Base-by-base conservation (phyloP, 2,329 filamentous ascomycete genomes). In the Elsinoe necatrix region DNA sequence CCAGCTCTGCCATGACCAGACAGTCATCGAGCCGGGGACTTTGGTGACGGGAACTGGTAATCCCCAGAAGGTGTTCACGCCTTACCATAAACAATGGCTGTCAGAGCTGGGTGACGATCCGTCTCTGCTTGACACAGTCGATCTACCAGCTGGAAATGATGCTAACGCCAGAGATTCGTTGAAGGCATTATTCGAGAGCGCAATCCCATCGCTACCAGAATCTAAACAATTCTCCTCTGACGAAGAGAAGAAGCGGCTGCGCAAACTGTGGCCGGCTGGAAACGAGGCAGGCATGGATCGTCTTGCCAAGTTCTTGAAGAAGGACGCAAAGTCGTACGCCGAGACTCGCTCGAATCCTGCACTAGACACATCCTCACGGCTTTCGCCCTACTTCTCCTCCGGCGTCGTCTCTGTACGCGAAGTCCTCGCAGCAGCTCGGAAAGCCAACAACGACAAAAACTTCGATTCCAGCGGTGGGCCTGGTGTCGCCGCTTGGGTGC, bases 161-260 rank as follows among this genome's bases (percentile, higher is more conserved):
- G 52, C 69, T 0, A 65, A 64, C 1, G 73, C 78, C 3, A 71
- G 77, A 8, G 64, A 77, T 29, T 72, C 67, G 7, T 83, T 82
- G 60, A 66, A 71, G 3, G 65, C 73, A 0, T 66, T 89, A 0
- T 92, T 92, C 62, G 73, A 80, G 4, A 72, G 72, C 42, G 57
- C 73, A 61, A 63, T 72, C 0, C 73, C 73, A 1, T 57, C 63
- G 1, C 60, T 71, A 12, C 69, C 69, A 14, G 65, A 72, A 43
- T 72, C 68, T 60, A 76, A 77, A 59, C 63, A 68, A 37, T 75
- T 73, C 57, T 56, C 61, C 4, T 68, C 60, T 9, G 63, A 71
- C 3, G 69, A 73, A 51, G 72, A 75, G 16, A 63, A 62, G 14
- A 68, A 72, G 14, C 63, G 69, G 12, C 69, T 76, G 8, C 67